phyloP scores from a whole-genome alignment of 257 asterid genomes.

The Paraleonurus japonicus region DNA sequence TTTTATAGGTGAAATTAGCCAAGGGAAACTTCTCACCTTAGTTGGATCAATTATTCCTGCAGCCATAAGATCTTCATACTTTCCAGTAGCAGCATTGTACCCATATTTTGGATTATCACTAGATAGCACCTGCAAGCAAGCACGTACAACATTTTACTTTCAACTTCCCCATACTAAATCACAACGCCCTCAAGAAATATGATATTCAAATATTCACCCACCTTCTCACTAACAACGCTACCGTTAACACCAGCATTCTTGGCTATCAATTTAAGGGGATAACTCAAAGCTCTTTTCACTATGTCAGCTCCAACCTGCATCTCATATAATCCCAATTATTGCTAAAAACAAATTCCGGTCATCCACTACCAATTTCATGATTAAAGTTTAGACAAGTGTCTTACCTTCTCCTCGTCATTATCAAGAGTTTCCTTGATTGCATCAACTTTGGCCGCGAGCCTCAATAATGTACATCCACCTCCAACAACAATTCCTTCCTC shows the following conservation, averaged over 20 bases:
- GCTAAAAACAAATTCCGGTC: background rate
- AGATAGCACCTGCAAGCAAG: constrained; percentile 87
- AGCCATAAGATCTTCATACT: constrained; percentile 92
- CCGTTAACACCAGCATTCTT: constrained; percentile 98
- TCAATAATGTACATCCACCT: constrained; percentile 88
- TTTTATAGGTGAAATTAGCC: background rate
- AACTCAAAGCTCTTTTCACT: constrained; percentile 91
- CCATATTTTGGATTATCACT: constrained; percentile 78
- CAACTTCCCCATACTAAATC: background rate
- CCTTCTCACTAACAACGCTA: constrained; percentile 98
- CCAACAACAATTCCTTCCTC: constrained; percentile 99
- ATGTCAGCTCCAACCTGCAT: constrained; percentile 96
- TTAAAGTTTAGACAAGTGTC: too few relatives aligned
- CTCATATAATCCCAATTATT: background rate
- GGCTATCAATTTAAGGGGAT: constrained; percentile 96
- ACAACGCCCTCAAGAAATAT: background rate
- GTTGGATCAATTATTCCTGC: constrained; percentile 99
- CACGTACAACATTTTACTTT: background rate
- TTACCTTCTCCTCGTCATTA: constrained; percentile 91
- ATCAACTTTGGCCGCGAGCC: constrained; percentile 90
- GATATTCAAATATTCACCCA: constrained; percentile 6
- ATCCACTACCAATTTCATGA: background rate
- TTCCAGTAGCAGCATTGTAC: constrained; percentile 93
- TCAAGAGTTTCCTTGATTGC: constrained; percentile 76
- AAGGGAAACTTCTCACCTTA: constrained; percentile 54